Percentiles rank a stretch among this genome's conserved stretches.
Evolutionary conservation across 1,284 basidiomycete genomes (phyloP).

Genomic region (Inonotus hispidus): DNA sequence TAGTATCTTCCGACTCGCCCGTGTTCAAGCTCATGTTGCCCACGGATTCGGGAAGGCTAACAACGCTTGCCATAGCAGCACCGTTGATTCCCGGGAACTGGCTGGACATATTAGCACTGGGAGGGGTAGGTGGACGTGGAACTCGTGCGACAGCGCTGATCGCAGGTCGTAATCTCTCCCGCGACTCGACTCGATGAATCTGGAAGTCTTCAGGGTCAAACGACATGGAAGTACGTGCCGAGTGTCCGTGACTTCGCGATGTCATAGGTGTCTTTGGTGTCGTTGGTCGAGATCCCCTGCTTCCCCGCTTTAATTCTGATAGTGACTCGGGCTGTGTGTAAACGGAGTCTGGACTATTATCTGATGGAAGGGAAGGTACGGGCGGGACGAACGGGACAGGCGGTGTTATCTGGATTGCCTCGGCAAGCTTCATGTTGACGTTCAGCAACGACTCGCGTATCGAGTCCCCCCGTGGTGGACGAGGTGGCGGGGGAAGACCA

Average conservation of each 20-base stretch:
- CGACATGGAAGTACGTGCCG: not conserved
- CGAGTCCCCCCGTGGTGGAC: slow-evolving; percentile 1
- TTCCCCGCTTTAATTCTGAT: not conserved
- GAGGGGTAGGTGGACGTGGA: not conserved
- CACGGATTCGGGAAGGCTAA: slow-evolving; percentile 11
- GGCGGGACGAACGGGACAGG: slow-evolving; percentile 3
- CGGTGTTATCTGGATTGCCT: not conserved
- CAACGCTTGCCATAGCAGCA: slow-evolving; percentile 1
- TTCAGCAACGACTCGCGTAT: slow-evolving; percentile 3
- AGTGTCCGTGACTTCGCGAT: not conserved
- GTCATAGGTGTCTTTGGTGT: slow-evolving; percentile 10
- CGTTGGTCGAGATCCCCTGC: not conserved
- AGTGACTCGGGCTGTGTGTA: not conserved
- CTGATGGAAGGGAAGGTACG: slow-evolving; percentile 2
- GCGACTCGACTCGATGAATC: slow-evolving; percentile 14
- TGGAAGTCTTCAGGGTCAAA: slow-evolving; percentile 16
- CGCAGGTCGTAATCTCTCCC: slow-evolving; percentile 13
- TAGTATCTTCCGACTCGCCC: slow-evolving; percentile 6
- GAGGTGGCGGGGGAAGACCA: slow-evolving; percentile 11
- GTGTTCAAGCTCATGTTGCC: not conserved
- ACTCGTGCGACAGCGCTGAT: slow-evolving; percentile 18
- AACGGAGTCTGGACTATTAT: not conserved
- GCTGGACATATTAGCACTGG: not conserved
- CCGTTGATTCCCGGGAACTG: not conserved
- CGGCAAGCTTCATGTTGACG: not conserved